Base-by-base conservation (phyloP, 2,329 filamentous ascomycete species). In the Curvularia eragrostidis region DNA sequence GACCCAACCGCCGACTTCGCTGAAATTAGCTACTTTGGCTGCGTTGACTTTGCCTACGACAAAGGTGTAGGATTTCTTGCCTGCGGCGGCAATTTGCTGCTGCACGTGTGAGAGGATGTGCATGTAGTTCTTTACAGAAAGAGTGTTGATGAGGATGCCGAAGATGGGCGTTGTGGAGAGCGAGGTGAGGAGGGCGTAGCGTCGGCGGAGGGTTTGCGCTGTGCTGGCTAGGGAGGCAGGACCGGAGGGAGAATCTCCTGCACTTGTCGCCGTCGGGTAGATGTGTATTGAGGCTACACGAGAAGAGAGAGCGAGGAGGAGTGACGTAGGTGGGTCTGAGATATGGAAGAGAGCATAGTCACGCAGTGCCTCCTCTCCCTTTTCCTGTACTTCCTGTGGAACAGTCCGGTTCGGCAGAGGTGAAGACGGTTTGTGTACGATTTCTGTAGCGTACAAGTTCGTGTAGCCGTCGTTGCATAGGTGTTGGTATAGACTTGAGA, bases 1-100 rank as follows among this genome's bases (percentile, higher is more conserved):
- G 0, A 98, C 93, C 95, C 95, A 99, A 15, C 93, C 94, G 42
- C 93, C 94, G 5, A 99, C 87, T 76, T 99, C 95, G 56, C 90
- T 87, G 78, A 99, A 99, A 77, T 99, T 99, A 48, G 95, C 95
- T 21, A 99, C 84, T 76, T 99, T 99, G 36, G 93, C 94, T 0
- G 93, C 89, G 72, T 98, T 99, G 24, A 99, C 83, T 76, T 98
- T 98, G 58, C 95, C 95, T 0, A 99, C 95, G 1, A 99, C 95
- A 47, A 99, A 91, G 1, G 94, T 91, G 76, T 99, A 99, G 74
- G 87, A 90, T 80, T 98, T 99, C 81, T 98, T 98, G 10, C 93
- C 93, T 0, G 91, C 91, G 0, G 82, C 84, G 0, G 86, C 84
- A 65, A 99, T 96, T 61, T 88, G 85, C 7, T 81, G 76, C 58